Evolutionary conservation across 805 yeast genomes (phyloP).

Genomic region (Candida mattraensis): DNA sequence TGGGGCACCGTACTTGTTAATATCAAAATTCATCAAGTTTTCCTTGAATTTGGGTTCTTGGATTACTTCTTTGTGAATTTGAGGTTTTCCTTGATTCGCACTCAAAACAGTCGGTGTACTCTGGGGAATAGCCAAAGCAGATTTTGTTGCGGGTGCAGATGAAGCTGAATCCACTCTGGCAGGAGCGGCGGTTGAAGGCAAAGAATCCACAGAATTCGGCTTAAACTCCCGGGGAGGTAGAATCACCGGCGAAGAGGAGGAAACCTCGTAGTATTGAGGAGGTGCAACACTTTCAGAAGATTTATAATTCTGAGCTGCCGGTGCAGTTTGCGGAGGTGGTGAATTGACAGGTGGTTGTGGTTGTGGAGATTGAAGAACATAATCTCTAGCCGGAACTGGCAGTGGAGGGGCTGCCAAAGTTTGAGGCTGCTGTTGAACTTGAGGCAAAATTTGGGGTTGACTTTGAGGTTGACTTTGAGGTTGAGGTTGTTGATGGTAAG

Average conservation of each 20-base stretch:
- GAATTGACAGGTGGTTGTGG: neutral
- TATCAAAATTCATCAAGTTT: conserved; percentile 36
- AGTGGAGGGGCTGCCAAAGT: conserved; percentile 8
- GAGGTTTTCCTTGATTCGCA: conserved; percentile 8
- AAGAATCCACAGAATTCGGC: no score
- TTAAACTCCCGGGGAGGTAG: no score
- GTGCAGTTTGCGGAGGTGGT: conserved; percentile 3
- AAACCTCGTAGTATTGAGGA: no score
- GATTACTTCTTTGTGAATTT: conserved; percentile 20
- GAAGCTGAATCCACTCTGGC: no score
- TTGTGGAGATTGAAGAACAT: conserved; percentile 10
- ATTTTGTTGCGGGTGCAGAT: no score
- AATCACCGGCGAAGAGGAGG: no score
- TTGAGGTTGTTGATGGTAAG: conserved; percentile 5
- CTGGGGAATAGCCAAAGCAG: conserved; percentile 14
- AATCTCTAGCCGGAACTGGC: conserved; percentile 6
- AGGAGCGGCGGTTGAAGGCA: no score
- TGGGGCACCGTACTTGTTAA: conserved; percentile 43
- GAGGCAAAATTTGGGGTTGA: conserved; percentile 20
- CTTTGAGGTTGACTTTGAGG: conserved; percentile 6
- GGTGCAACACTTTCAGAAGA: no score
- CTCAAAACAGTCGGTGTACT: conserved; percentile 3
- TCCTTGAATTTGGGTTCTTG: conserved; percentile 31
- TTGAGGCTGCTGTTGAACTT: conserved; percentile 2
- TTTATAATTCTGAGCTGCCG: conserved; percentile 1